Evolutionary conservation across 495 filamentous ascomycete genomes (phyloP).

Genomic region (Pseudotulostoma volvatum): DNA sequence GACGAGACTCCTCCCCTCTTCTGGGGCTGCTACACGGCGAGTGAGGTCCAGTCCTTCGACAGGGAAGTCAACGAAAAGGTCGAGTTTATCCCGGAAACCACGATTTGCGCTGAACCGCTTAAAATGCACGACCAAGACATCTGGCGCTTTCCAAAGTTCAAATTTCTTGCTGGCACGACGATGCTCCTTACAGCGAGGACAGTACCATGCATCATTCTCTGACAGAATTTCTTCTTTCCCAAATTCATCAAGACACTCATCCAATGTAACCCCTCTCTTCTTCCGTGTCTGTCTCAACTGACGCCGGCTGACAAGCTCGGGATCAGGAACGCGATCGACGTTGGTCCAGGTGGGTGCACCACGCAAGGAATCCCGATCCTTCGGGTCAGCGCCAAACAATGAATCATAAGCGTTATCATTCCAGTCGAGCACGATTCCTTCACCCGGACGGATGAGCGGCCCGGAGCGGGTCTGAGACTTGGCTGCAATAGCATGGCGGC

Average conservation of each 20-base stretch:
- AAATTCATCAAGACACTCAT: conserved; percentile 86
- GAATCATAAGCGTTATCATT: conserved; percentile 42
- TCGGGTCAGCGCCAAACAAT: conserved; percentile 44
- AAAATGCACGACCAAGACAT: conserved; percentile 85
- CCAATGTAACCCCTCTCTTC: conserved; percentile 63
- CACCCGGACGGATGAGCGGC: conserved; percentile 57
- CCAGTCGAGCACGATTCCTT: conserved; percentile 81
- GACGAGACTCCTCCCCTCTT: conserved; percentile 59
- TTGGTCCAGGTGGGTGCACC: conserved; percentile 36
- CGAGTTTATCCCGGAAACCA: conserved; percentile 70
- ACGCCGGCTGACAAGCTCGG: conserved; percentile 45
- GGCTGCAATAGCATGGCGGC: conserved; percentile 6
- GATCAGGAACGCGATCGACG: conserved; percentile 42
- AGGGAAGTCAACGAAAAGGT: conserved; percentile 83
- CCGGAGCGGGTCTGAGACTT: conserved; percentile 26
- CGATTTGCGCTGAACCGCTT: conserved; percentile 78
- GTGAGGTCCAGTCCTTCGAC: conserved; percentile 72
- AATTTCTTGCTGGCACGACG: conserved; percentile 87
- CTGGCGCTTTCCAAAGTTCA: conserved; percentile 88
- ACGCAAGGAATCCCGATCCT: conserved; percentile 30
- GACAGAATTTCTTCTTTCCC: conserved; percentile 81
- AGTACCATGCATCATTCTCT: conserved; percentile 92
- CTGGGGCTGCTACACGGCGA: conserved; percentile 55
- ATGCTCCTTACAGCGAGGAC: conserved; percentile 85
- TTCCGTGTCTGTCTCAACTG: conserved; percentile 40